Evolutionary conservation across 1,139 yeast genomes (phyloP).

Genomic region (Candida anutae): DNA sequence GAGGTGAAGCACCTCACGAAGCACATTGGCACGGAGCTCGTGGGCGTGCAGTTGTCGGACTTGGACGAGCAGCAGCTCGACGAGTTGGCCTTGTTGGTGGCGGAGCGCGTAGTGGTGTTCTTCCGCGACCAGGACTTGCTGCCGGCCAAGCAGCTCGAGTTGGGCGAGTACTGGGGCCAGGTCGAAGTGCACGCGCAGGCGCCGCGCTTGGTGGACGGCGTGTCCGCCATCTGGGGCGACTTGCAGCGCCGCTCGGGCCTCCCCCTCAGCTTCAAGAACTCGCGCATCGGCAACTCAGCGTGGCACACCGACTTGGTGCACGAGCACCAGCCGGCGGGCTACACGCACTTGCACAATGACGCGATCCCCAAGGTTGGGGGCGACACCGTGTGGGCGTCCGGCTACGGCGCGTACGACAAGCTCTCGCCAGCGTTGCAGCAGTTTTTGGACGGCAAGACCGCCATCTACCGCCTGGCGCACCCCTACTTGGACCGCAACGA

Average conservation of each 20-base stretch:
- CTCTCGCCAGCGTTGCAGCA: too few species aligned
- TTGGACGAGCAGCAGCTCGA: slow-evolving; percentile 24
- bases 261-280: too few species aligned
- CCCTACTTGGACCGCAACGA: too few species aligned
- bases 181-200: slow-evolving; percentile 38
- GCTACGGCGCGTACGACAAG: too few species aligned
- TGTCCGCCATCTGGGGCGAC: slow-evolving; percentile 50
- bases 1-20: slow-evolving; percentile 12
- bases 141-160: slow-evolving; percentile 38
- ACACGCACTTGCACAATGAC: too few species aligned
- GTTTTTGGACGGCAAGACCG: too few species aligned
- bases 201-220: slow-evolving; percentile 29
- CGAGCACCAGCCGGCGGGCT: too few species aligned
- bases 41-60: slow-evolving; percentile 12
- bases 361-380: too few species aligned
- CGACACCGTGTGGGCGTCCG: too few species aligned
- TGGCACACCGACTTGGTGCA: too few species aligned
- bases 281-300: too few species aligned
- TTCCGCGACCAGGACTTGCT: slow-evolving; percentile 37
- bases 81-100: slow-evolving; percentile 34
- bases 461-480: too few species aligned
- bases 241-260: slow-evolving; percentile 28
- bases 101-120: slow-evolving; percentile 37
- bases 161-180: slow-evolving; percentile 37
- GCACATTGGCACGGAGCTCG: slow-evolving; percentile 13